Conservation (phyloP, 106 monocot genomes). For the Amphibolis antarctica region DNA sequence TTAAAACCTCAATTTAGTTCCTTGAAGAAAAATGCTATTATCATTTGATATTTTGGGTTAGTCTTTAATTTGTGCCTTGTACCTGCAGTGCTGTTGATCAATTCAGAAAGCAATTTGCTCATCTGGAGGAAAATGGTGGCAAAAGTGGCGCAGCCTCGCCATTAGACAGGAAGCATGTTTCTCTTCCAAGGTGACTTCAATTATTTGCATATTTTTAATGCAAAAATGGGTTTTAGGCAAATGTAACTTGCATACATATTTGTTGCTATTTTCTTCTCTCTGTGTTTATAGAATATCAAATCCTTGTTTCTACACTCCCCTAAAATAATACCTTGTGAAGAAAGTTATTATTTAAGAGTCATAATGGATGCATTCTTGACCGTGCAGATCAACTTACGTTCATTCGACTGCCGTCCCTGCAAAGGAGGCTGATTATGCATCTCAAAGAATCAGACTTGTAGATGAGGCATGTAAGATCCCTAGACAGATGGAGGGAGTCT, state of each 20-base stretch:
- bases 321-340: too few relatives aligned
- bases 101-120: constrained; percentile 75
- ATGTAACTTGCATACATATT: too few relatives aligned
- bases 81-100: constrained; percentile 76
- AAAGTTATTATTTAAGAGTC: too few relatives aligned
- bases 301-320: too few relatives aligned
- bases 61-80: not conserved
- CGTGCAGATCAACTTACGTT: constrained; percentile 54
- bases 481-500: constrained; percentile 19
- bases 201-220: too few relatives aligned
- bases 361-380: too few relatives aligned
- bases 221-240: too few relatives aligned
- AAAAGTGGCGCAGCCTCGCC: constrained; percentile 46
- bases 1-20: too few relatives aligned
- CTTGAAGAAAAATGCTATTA: too few relatives aligned
- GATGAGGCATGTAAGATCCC: constrained; percentile 16
- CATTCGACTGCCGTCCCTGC: constrained; percentile 53
- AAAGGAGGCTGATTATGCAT: constrained; percentile 20
- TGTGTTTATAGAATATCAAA: too few relatives aligned
- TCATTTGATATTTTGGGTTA: too few relatives aligned
- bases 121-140: constrained; percentile 85
- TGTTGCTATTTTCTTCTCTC: too few relatives aligned
- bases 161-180: constrained; percentile 80
- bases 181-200: constrained; percentile 81
- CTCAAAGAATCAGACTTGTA: constrained; percentile 15